Evolutionary conservation across 495 filamentous ascomycete genomes (phyloP).

Genomic region (Aspergillus mulundensis): DNA sequence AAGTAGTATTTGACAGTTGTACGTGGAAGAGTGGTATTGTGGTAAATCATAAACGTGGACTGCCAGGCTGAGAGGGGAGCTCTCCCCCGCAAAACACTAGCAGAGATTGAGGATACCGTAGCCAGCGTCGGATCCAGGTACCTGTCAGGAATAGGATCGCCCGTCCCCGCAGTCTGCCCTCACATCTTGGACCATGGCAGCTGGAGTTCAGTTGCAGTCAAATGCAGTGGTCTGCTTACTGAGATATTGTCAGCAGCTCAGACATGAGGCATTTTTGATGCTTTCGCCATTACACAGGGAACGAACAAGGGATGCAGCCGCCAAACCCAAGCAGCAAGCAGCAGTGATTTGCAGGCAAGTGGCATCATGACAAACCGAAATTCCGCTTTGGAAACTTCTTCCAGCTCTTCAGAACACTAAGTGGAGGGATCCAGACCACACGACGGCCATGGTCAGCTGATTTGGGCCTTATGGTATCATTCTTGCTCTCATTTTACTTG

Average conservation of each 20-base stretch:
- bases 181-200: not conserved
- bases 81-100: conserved; percentile 18
- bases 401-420: conserved; percentile 19
- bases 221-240: too few species aligned
- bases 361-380: conserved; percentile 28
- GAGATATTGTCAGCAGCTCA: too few species aligned
- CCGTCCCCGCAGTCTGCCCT: conserved; percentile 16
- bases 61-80: not conserved
- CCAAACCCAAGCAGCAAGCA: conserved; percentile 5
- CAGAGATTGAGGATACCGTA: conserved; percentile 19
- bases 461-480: conserved; percentile 13
- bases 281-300: conserved; percentile 14
- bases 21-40: not conserved
- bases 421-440: conserved; percentile 16
- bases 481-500: not conserved
- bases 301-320: conserved; percentile 16
- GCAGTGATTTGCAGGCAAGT: conserved; percentile 24
- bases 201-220: not conserved
- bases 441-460: conserved; percentile 19
- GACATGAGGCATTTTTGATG: conserved; percentile 22
- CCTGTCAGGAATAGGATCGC: conserved; percentile 14
- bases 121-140: conserved; percentile 21
- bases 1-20: not conserved
- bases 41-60: not conserved
- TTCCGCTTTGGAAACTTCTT: conserved; percentile 12